Conservation (phyloP, 1,284 basidiomycete species). For the Ustilago curta region DNA sequence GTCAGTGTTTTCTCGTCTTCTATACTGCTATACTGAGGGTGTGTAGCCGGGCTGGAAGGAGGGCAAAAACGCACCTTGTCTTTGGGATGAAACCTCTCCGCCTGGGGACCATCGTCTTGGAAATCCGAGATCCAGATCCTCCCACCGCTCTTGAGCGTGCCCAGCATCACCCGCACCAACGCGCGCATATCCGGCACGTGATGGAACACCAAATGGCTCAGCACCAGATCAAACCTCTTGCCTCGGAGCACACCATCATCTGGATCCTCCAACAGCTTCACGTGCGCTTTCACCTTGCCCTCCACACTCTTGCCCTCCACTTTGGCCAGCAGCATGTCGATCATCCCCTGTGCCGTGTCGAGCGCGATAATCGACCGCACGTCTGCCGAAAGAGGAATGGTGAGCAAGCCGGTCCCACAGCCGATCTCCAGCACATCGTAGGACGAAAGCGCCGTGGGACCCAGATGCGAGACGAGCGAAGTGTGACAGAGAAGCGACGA, state of each 20-base stretch:
- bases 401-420: conserved; percentile 45
- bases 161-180: conserved; percentile 35
- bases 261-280: conserved; percentile 39
- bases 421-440: conserved; percentile 39
- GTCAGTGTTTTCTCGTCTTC: too few relatives aligned
- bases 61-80: conserved; percentile 28
- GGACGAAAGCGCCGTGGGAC: conserved; percentile 13
- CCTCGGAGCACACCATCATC: conserved; percentile 33
- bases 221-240: conserved; percentile 25
- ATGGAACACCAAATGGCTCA: conserved; percentile 53
- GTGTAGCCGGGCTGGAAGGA: background rate
- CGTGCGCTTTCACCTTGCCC: conserved; percentile 22
- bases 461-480: conserved; percentile 17
- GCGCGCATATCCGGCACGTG: conserved; percentile 41
- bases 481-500: conserved; percentile 33
- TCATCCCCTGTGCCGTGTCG: conserved; percentile 45
- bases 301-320: background rate
- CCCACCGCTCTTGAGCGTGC: conserved; percentile 12
- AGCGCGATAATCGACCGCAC: conserved; percentile 27
- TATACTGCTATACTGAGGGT: too few relatives aligned
- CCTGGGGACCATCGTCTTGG: conserved; percentile 34
- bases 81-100: conserved; percentile 46
- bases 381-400: conserved; percentile 30
- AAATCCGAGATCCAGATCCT: conserved; percentile 48
- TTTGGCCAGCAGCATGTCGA: conserved; percentile 45